Base-by-base conservation (phyloP, 305 asterid genomes). In the Ilex paraguariensis region DNA sequence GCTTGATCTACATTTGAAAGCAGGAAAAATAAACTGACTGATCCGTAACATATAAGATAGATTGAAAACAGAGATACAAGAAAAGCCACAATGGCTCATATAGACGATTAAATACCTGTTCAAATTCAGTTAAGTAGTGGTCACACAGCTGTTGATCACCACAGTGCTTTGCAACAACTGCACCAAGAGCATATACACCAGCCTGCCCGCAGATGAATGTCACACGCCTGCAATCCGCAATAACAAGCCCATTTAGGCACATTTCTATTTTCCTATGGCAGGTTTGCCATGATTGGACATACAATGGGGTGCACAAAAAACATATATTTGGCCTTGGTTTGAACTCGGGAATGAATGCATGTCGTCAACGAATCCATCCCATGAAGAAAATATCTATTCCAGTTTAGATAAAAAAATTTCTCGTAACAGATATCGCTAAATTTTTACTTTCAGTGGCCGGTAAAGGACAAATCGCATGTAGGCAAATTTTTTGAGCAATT, bases 141-240 rank as follows among this genome's bases (percentile, higher is more conserved):
- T 67, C 79, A 66, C 81, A 84, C 62, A 83, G 70, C 42, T 66
- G 80, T 30, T 83, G 75, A 63, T 88, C 84, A 11, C 81, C 87
- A 49, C 9, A 68, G 69, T 71, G 86, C 74, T 76, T 79, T 55
- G 95, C 87, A 54, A 83, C 88, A 56, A 86, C 95, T 0, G 95
- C 94, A 70, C 95, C 96, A 66, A 91, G 92, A 62, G 96, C 88
- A 61, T 55, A 88, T 46, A 84, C 89, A 57, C 98, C 90, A 53
- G 90, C 88, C 61, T 66, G 74, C 60, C 98, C 98, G 14, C 92
- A 84, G 13, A 86, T 70, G 81, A 88, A 91, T 15, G 92, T 84
- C 66, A 85, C 87, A 11, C 74, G 82, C 76, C 95, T 86, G 73
- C 70, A 76, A 65, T 74, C 71, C 45, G 62, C 58, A 28, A 31